Percentiles rank a stretch among this genome's conserved stretches.
Evolutionary conservation across 2,329 filamentous ascomycete species (phyloP).

Genomic region (Talaromyces sp.): DNA sequence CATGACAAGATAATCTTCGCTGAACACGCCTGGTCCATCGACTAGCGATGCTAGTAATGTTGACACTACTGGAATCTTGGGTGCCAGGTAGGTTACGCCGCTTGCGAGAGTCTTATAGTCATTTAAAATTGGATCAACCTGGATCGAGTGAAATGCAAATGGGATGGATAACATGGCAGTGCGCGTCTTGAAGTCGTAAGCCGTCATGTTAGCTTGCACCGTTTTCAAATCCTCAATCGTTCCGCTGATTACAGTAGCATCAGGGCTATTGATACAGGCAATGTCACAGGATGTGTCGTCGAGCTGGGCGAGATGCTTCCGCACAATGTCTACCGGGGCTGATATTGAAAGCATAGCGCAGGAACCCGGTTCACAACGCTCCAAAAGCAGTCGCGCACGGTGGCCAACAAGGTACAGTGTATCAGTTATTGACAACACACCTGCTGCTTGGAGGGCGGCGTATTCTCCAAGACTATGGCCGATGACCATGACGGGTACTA

Average conservation of each 20-base stretch:
- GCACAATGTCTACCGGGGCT: not conserved
- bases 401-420: constrained; percentile 28
- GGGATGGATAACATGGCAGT: no score
- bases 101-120: no score
- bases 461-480: constrained; percentile 35
- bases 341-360: constrained; percentile 10
- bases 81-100: no score
- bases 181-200: no score
- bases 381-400: constrained; percentile 24
- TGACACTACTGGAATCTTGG: no score
- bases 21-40: no score
- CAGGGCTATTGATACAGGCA: constrained; percentile 72
- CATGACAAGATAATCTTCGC: no score
- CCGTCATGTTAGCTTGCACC: no score
- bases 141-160: no score
- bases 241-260: constrained; percentile 68
- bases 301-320: not conserved
- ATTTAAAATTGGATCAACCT: no score
- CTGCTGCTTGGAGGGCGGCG: constrained; percentile 26
- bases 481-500: constrained; percentile 24
- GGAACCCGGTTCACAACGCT: constrained; percentile 19
- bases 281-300: constrained; percentile 40
- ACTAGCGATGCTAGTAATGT: no score
- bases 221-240: constrained; percentile 49
- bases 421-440: constrained; percentile 25